These are phyloP conservation scores for Cerioporus squamosus DNA, from an alignment of 1,284 basidiomycete species.

Conservation along the genomic window DNA sequence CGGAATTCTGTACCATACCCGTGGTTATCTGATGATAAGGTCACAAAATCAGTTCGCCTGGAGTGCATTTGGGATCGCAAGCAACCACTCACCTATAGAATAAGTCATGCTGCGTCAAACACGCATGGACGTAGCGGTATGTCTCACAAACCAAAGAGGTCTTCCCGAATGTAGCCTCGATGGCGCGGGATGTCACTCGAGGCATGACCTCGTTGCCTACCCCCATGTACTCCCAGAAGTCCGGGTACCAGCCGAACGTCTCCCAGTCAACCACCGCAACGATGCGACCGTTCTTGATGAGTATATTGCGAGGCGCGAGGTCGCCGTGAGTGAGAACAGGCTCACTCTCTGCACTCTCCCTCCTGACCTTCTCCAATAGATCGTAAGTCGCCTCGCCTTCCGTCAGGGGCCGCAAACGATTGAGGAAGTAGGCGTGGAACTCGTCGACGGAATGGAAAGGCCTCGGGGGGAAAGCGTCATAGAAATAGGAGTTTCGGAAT, in stretches of 20 bases:
- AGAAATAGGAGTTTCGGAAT: background rate
- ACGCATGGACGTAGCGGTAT: too few species aligned
- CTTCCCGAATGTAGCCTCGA: background rate
- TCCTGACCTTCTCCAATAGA: too few species aligned
- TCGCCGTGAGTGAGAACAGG: background rate
- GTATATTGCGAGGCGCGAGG: constrained; percentile 11
- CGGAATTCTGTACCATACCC: too few species aligned
- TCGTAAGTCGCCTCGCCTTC: background rate
- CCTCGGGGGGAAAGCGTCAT: background rate
- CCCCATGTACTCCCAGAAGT: constrained; percentile 21
- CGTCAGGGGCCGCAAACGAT: background rate
- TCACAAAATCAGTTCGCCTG: too few species aligned
- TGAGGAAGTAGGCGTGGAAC: background rate
- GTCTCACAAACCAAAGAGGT: background rate
- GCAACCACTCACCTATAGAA: too few species aligned
- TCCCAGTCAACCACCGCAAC: constrained; percentile 23
- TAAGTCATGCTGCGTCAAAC: too few species aligned
- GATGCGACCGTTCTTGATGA: constrained; percentile 16
- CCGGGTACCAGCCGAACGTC: constrained; percentile 24
- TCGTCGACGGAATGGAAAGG: background rate
- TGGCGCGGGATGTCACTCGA: background rate
- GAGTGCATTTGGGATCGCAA: too few species aligned
- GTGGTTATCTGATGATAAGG: too few species aligned
- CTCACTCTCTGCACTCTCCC: background rate
- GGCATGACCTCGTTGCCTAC: background rate